Percentiles rank a stretch among this genome's conserved stretches.
Evolutionary conservation across 2,329 filamentous ascomycete species (phyloP).

Genomic region (Pseudogymnoascus sp.): DNA sequence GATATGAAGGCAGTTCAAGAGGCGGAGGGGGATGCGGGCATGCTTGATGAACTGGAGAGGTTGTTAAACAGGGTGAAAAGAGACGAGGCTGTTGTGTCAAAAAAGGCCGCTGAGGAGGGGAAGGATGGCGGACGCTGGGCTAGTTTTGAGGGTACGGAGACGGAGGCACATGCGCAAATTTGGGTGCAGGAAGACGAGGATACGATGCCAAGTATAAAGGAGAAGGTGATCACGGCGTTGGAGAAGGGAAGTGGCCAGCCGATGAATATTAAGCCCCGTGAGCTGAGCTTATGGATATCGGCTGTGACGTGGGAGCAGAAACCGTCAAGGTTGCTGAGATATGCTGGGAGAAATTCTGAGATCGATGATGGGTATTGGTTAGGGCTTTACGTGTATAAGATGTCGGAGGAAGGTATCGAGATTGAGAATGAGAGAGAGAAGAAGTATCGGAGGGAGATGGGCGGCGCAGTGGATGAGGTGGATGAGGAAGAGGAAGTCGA

Average conservation of each 20-base stretch:
- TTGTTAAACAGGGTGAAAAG: not conserved
- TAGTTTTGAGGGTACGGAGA: not conserved
- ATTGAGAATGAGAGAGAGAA: not conserved
- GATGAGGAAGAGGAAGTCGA: not conserved
- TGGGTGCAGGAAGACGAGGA: not conserved
- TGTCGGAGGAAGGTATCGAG: not conserved
- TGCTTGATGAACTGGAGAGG: not conserved
- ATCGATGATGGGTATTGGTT: not conserved
- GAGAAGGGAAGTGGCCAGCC: not conserved
- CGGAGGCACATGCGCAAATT: not conserved
- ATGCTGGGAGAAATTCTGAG: not conserved
- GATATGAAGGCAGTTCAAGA: not conserved
- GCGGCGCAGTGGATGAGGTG: no score
- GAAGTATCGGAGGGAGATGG: not conserved
- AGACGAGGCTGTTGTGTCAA: not conserved
- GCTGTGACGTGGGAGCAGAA: not conserved
- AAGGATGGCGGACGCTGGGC: not conserved
- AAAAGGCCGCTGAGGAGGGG: not conserved
- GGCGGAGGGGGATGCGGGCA: not conserved
- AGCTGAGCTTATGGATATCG: not conserved
- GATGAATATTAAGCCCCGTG: not conserved
- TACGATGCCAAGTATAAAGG: not conserved
- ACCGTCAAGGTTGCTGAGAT: not conserved
- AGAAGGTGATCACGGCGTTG: not conserved
- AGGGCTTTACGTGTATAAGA: not conserved